Percentiles rank a stretch among this genome's conserved stretches.
Evolutionary conservation across 352 stramenopile genomes (phyloP).

Genomic region (Pythium periplocum): DNA sequence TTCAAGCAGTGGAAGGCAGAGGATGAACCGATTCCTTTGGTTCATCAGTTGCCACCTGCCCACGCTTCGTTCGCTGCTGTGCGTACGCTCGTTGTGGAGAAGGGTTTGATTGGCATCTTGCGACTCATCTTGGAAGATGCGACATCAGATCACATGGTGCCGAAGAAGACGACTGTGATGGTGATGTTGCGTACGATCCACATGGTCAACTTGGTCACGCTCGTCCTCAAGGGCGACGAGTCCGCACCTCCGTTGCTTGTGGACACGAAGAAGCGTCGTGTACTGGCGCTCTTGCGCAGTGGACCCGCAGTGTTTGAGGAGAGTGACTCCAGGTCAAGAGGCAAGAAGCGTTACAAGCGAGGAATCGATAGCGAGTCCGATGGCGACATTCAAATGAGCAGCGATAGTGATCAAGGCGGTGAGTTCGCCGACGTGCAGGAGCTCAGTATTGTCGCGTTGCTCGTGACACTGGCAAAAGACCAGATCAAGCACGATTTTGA

Average conservation of each 20-base stretch:
- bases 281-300: slow-evolving; percentile 42
- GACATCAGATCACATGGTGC: slow-evolving; percentile 14
- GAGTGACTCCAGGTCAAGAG: slow-evolving; percentile 29
- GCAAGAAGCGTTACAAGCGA: slow-evolving; percentile 69
- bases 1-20: slow-evolving; percentile 79
- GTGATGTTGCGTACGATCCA: slow-evolving; percentile 62
- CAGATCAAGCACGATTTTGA: slow-evolving; percentile 75
- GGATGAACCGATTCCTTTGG: slow-evolving; percentile 58
- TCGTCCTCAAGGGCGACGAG: slow-evolving; percentile 46
- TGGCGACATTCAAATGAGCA: slow-evolving; percentile 61
- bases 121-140: slow-evolving; percentile 66
- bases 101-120: slow-evolving; percentile 55
- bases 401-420: slow-evolving; percentile 62
- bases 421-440: slow-evolving; percentile 42
- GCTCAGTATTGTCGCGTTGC: slow-evolving; percentile 51
- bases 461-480: slow-evolving; percentile 57
- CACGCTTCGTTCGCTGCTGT: slow-evolving; percentile 50
- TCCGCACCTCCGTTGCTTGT: slow-evolving; percentile 1
- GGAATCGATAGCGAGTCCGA: slow-evolving; percentile 36
- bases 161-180: slow-evolving; percentile 62
- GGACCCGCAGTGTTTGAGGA: slow-evolving; percentile 64
- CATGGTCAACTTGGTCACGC: slow-evolving; percentile 56
- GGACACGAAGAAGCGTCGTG: slow-evolving; percentile 40
- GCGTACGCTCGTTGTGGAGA: slow-evolving; percentile 56
- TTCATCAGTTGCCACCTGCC: slow-evolving; percentile 45